These are phyloP conservation scores for Starmerella davenportii DNA, from an alignment of 805 yeast genomes.

Conservation along the genomic window DNA sequence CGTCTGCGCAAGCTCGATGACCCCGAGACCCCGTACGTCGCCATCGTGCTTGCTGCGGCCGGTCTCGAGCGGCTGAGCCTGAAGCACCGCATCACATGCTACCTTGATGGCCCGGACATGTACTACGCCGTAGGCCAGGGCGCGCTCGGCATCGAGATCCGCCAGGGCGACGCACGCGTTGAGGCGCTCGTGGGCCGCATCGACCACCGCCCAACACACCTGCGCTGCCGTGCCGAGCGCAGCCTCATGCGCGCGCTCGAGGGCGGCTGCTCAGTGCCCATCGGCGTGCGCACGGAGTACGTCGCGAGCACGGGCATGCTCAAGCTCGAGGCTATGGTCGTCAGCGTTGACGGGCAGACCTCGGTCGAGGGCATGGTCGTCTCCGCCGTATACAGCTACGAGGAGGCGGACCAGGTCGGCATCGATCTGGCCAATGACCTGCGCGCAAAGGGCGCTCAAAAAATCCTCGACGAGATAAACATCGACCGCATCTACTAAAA, in stretches of 20 bases:
- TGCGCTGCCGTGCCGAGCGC: slow-evolving; percentile 77
- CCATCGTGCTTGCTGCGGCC: slow-evolving; percentile 81
- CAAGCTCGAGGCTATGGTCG: slow-evolving; percentile 51
- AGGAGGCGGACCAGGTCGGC: slow-evolving; percentile 60
- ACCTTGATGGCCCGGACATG: slow-evolving; percentile 61
- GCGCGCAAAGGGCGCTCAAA: slow-evolving; percentile 62
- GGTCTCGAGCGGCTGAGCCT: slow-evolving; percentile 64
- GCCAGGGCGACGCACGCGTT: slow-evolving; percentile 46
- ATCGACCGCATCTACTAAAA: slow-evolving; percentile 16
- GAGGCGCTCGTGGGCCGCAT: slow-evolving; percentile 42
- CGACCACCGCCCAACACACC: slow-evolving; percentile 45
- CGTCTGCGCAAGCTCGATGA: slow-evolving; percentile 67
- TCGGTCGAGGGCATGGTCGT: slow-evolving; percentile 40
- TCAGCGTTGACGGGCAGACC: slow-evolving; percentile 64
- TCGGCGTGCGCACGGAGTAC: slow-evolving; percentile 61
- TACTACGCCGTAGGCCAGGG: slow-evolving; percentile 98
- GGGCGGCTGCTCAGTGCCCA: slow-evolving; percentile 97
- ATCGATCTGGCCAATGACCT: slow-evolving; percentile 45
- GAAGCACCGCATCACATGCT: slow-evolving; percentile 55
- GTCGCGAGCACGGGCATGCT: slow-evolving; percentile 32
- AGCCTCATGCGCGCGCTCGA: slow-evolving; percentile 71
- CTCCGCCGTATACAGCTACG: slow-evolving; percentile 26
- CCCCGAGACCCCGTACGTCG: slow-evolving; percentile 40
- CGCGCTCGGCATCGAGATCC: slow-evolving; percentile 82
- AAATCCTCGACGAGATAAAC: slow-evolving; percentile 63